These are phyloP conservation scores for Cercospora nicotianae DNA, from an alignment of 2,329 filamentous ascomycete genomes.

Conservation along the genomic window DNA sequence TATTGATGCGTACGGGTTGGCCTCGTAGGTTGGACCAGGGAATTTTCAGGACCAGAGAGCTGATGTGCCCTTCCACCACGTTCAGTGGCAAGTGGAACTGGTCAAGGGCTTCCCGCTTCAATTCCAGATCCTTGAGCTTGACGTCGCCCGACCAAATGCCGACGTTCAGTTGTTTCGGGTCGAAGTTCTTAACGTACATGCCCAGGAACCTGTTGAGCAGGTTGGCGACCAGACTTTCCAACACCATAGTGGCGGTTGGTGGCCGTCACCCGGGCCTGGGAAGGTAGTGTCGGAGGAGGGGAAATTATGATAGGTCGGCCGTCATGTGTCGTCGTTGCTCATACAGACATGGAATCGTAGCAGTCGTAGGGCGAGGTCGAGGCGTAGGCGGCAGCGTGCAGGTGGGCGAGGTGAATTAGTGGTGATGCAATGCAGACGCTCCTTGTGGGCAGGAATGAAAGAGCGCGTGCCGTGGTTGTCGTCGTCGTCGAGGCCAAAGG, in stretches of 20 bases:
- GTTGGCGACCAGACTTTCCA: conserved; percentile 94
- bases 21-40: conserved; percentile 97
- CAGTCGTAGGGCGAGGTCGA: background rate
- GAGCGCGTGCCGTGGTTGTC: background rate
- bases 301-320: background rate
- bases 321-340: conserved; percentile 6
- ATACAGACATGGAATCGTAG: background rate
- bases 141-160: conserved; percentile 99
- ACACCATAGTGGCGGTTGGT: conserved; percentile 65
- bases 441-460: background rate
- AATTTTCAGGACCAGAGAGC: conserved; percentile 86
- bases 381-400: background rate
- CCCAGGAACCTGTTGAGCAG: conserved; percentile 98
- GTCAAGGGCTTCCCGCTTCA: conserved; percentile 91
- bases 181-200: conserved; percentile 99
- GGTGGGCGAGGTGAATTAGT: background rate
- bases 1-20: conserved; percentile 89
- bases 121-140: conserved; percentile 86
- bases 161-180: conserved; percentile 94
- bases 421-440: conserved; percentile 8
- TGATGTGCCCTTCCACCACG: conserved; percentile 91
- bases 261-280: conserved; percentile 74
- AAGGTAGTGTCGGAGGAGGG: background rate
- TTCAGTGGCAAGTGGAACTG: conserved; percentile 96
- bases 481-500: conserved; percentile 1